Conservation (phyloP, 2,329 filamentous ascomycete species). For the Fusarium continuum region DNA sequence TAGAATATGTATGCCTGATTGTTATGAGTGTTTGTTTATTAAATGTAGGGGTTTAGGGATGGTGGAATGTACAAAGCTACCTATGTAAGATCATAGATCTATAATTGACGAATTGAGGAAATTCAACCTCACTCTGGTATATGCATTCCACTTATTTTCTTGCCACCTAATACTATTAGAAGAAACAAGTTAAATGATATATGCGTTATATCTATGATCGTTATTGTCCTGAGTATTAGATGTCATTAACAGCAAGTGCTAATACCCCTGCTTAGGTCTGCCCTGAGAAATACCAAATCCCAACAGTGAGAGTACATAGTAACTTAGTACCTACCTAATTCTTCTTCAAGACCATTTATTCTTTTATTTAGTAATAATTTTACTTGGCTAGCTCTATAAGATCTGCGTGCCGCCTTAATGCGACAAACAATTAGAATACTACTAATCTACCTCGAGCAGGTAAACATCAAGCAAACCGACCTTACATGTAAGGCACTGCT, state of each 20-base stretch:
- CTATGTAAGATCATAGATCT: background rate
- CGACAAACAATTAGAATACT: too few relatives aligned
- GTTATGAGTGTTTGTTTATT: background rate
- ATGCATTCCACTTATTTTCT: background rate
- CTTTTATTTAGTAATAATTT: too few relatives aligned
- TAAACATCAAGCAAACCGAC: background rate
- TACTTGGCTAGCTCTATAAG: too few relatives aligned
- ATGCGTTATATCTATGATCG: background rate
- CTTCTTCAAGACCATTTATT: too few relatives aligned
- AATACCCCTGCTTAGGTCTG: too few relatives aligned
- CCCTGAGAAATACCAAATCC: too few relatives aligned
- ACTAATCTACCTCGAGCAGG: background rate
- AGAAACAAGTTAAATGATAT: background rate
- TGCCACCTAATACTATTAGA: background rate
- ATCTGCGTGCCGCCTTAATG: too few relatives aligned
- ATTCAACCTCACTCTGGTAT: background rate
- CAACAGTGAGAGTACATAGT: too few relatives aligned
- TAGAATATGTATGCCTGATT: too few relatives aligned
- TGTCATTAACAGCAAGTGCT: too few relatives aligned
- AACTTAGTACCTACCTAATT: too few relatives aligned
- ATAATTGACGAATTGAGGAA: conserved; percentile 9
- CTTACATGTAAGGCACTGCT: too few relatives aligned
- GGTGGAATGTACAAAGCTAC: background rate
- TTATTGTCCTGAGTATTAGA: background rate
- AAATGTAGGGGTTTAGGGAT: background rate